Evolutionary conservation across 139 green algal species (phyloP).

Genomic region (Chlamydomonas incerta): DNA sequence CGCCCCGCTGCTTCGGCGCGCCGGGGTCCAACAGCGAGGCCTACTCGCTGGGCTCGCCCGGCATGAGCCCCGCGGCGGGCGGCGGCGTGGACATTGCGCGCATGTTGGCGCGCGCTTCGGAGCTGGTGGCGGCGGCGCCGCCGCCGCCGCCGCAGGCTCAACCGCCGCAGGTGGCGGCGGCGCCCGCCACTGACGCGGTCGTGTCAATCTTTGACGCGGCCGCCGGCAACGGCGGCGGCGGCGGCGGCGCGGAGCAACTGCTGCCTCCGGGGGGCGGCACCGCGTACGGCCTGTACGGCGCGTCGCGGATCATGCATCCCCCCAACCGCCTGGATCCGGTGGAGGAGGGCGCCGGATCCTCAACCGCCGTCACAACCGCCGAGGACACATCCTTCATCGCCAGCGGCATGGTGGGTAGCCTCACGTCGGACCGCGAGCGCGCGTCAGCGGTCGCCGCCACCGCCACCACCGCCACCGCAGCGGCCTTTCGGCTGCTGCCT

Average conservation of each 20-base stretch:
- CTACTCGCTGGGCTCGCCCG: too few relatives aligned
- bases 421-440: neutral
- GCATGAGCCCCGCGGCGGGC: neutral
- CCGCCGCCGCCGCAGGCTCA: too few relatives aligned
- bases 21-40: too few relatives aligned
- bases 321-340: neutral
- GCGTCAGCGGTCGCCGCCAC: neutral
- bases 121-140: neutral
- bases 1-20: too few relatives aligned
- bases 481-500: neutral
- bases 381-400: neutral
- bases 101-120: conserved; percentile 20
- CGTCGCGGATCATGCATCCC: neutral
- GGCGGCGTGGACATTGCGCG: conserved; percentile 11
- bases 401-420: neutral
- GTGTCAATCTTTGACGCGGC: too few relatives aligned
- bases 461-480: too few relatives aligned
- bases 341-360: conserved; percentile 16
- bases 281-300: neutral
- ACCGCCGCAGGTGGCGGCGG: too few relatives aligned
- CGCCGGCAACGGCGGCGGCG: neutral
- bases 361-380: neutral
- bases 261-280: too few relatives aligned
- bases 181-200: too few relatives aligned
- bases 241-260: too few relatives aligned